Base-by-base conservation (phyloP, 208 protist species). In the Plasmodiophora brassicae region DNA sequence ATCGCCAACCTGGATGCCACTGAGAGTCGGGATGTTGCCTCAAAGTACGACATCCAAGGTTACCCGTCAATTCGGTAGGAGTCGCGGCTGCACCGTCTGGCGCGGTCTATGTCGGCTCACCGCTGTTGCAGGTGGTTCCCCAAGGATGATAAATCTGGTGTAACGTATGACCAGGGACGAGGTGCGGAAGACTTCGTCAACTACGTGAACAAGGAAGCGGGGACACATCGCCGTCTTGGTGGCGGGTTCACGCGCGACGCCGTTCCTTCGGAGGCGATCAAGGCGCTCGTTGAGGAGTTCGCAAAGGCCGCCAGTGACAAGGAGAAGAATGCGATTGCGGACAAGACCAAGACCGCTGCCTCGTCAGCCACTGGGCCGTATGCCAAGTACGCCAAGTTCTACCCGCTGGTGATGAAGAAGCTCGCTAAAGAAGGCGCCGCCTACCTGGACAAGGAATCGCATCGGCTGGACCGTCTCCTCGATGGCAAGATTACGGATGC, bases 1-100 rank as follows among this genome's bases (percentile, higher is more conserved):
- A 93, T 94, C 36, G 92, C 91, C 72, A 93, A 90, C 20, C 10
- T 91, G 20, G 90, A 92, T 32, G 84, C 89, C 20, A 46, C 5
- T 14, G 50, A 46, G 36, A 50, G 89, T 41, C 22, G 92, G 43
- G 50, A 57, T 28, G 50, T 57, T 25, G 84, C 20, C 25, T 57
- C 50, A 25, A 57, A 86, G n/a, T 57, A 57, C 25, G 50, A 57
- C 25, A 25, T 57, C 20, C 50, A 57, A 57, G 50, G 50, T 28
- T 57, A 57, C 50, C 50, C 50, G 14, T 28, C 50, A 57, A 14
- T 57, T 14, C 14, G 25, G 50, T 25, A n/a, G n/a, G n/a, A n/a
- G n/a, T n/a, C n/a, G n/a, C n/a, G n/a, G n/a, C n/a, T n/a, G n/a
- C n/a, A n/a, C n/a, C n/a, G n/a, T n/a, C n/a, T n/a, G n/a, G n/a